These are phyloP conservation scores for Suhomyces terraborum DNA, from an alignment of 1,139 yeast genomes.

Conservation along the genomic window DNA sequence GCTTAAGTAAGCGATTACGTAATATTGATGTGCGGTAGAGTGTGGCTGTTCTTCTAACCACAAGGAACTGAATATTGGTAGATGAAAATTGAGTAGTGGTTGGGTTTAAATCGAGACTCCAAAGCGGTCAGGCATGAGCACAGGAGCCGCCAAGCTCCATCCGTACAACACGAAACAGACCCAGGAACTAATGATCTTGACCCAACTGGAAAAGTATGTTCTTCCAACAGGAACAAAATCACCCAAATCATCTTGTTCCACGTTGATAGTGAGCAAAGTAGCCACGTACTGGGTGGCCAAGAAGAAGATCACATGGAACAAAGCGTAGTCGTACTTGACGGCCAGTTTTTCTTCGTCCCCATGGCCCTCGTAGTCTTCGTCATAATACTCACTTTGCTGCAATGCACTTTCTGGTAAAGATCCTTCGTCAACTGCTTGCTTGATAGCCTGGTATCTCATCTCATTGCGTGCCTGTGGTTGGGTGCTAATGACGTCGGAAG, in stretches of 20 bases:
- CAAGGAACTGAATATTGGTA: too few species aligned
- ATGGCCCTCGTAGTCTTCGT: conserved; percentile 40
- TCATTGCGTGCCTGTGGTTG: conserved; percentile 67
- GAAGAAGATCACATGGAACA: conserved; percentile 89
- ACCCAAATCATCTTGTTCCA: conserved; percentile 78
- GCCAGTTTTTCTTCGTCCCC: conserved; percentile 63
- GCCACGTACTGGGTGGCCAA: conserved; percentile 98
- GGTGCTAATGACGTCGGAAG: conserved; percentile 38
- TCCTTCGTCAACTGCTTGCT: conserved; percentile 94
- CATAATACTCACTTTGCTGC: conserved; percentile 63
- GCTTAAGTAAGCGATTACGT: conserved; percentile 1
- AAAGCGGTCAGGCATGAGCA: conserved; percentile 86
- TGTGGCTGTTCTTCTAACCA: too few species aligned
- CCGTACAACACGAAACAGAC: conserved; percentile 81
- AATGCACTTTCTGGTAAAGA: conserved; percentile 92
- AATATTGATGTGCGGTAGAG: too few species aligned
- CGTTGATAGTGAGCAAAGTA: conserved; percentile 87
- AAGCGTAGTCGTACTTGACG: conserved; percentile 83
- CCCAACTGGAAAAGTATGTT: conserved; percentile 94
- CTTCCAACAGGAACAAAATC: conserved; percentile 97
- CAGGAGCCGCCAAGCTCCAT: conserved; percentile 93
- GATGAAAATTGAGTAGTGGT: too few species aligned
- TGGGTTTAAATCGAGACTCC: conserved; percentile 34
- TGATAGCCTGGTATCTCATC: conserved; percentile 83
- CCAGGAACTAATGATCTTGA: conserved; percentile 91